Percentiles rank a stretch among this genome's conserved stretches.
Conservation (phyloP, 192 early-diverging fungal species). For the Backusella westeae region DNA sequence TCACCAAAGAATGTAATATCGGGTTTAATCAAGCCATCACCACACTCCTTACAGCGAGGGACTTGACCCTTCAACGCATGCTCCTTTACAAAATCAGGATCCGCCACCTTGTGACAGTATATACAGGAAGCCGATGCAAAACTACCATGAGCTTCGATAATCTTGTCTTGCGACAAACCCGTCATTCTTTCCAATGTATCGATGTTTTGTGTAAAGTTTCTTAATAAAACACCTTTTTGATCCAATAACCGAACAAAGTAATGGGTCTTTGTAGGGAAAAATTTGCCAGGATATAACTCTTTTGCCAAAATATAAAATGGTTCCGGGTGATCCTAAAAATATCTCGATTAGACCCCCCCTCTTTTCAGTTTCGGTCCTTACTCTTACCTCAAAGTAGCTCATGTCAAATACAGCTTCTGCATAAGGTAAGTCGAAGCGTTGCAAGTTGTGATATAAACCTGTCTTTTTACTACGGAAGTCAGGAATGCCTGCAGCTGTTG, state of each 20-base stretch:
- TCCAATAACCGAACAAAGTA: conserved; percentile 82
- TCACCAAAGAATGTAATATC: conserved; percentile 98
- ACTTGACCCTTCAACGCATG: conserved; percentile 56
- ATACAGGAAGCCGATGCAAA: conserved; percentile 85
- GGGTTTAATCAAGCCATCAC: conserved; percentile 75
- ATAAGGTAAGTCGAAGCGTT: conserved; percentile 87
- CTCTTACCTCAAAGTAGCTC: conserved; percentile 69
- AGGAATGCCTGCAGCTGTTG: conserved; percentile 83
- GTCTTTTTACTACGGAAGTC: conserved; percentile 93
- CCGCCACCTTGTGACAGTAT: conserved; percentile 46
- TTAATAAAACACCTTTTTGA: conserved; percentile 65
- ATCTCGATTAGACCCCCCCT: background rate
- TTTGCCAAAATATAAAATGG: conserved; percentile 89
- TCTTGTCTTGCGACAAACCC: conserved; percentile 61
- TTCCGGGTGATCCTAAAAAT: conserved; percentile 62
- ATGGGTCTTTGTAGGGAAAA: conserved; percentile 79
- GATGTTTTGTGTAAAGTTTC: conserved; percentile 97
- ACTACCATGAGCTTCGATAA: conserved; percentile 95
- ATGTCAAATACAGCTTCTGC: conserved; percentile 96
- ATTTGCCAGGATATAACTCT: conserved; percentile 86
- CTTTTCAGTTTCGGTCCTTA: background rate
- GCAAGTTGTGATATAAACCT: conserved; percentile 89
- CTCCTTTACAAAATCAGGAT: conserved; percentile 43
- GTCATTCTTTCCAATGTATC: conserved; percentile 90
- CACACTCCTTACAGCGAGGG: conserved; percentile 69